Evolutionary conservation across 1,284 basidiomycete genomes (phyloP), one percentile per base, ranked within the genome.

Genomic region (Cryptococcus sp.): DNA sequence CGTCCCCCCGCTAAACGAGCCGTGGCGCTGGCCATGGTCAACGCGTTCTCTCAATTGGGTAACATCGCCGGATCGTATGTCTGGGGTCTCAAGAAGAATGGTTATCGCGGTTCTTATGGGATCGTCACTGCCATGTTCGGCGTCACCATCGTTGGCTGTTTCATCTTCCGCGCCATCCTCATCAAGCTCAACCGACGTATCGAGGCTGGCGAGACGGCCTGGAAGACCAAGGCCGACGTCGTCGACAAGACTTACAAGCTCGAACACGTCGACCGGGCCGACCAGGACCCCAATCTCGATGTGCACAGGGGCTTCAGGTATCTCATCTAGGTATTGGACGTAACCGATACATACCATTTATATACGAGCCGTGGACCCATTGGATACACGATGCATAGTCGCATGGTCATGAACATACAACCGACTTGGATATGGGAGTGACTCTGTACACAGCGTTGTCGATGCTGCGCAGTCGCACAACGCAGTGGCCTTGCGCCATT

Each of bases 61-160:
- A 80, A 81, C 68, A 77, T 81, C 48, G 69, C 73, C 20, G 77
- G 89, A 66, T 88, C 89, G 82, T 91, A 75, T 79, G 87, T 82
- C 39, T 72, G 72, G 73, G 60, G 54, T 23, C 55, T 71, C 19
- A 66, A 61, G 38, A 61, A 58, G 19, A 66, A 69, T 47, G 66
- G 70, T 13, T 78, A 73, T 63, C 60, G 67, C 53, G 66, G 69
- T 19, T 71, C 71, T 4, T 78, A 77, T 64, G 70, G 66, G 11
- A 75, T 75, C 58, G 66, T 66, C 43, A 62, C 66, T n/a, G 64
- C 66, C 48, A 70, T 68, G 63, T 73, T 73, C 57, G 63, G 62
- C n/a, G 50, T 70, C 40, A 64, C 72, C 30, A 70, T 75, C 57
- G 38, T 62, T 23, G 63, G 69, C 39, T 68, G 65, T 54, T 60